Conservation (phyloP, 129 eudicot genomes). For the Scalesia atractyloides region DNA sequence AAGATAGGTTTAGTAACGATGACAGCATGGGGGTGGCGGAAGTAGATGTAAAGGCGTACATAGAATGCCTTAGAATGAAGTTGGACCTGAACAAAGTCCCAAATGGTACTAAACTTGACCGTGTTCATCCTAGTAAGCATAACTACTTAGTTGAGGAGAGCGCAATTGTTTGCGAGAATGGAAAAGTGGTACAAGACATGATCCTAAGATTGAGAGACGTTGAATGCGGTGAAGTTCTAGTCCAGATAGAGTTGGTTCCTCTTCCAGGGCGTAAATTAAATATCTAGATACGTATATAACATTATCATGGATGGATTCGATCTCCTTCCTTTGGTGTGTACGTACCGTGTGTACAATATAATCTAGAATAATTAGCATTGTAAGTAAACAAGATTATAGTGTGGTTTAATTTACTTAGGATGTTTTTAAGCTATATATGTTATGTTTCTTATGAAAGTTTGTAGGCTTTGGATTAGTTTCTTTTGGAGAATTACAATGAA, state of each 20-base stretch:
- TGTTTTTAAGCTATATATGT: no score
- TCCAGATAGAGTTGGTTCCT: slow-evolving; percentile 59
- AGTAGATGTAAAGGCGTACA: slow-evolving; percentile 56
- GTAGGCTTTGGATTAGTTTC: neutral
- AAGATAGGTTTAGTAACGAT: slow-evolving; percentile 61
- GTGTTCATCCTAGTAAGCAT: slow-evolving; percentile 46
- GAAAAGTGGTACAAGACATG: slow-evolving; percentile 58
- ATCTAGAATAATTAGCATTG: neutral
- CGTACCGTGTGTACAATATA: neutral
- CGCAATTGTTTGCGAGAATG: slow-evolving; percentile 47
- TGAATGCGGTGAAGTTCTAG: slow-evolving; percentile 54
- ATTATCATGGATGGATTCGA: neutral
- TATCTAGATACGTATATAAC: neutral
- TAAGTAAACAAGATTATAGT: neutral
- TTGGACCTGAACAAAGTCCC: slow-evolving; percentile 44
- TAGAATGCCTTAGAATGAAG: slow-evolving; percentile 54
- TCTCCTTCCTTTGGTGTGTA: neutral
- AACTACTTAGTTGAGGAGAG: slow-evolving; percentile 48
- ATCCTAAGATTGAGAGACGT: slow-evolving; percentile 43
- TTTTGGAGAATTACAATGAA: no score
- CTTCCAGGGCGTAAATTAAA: slow-evolving; percentile 40
- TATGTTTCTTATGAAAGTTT: neutral
- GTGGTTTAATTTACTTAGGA: slow-evolving; percentile 2
- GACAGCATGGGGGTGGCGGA: slow-evolving; percentile 71
- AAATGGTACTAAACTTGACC: slow-evolving; percentile 53